Percentiles rank a stretch among this genome's conserved stretches.
Evolutionary conservation across 306 rosid genomes (phyloP).

Genomic region (Chamaecrista fasciculata): DNA sequence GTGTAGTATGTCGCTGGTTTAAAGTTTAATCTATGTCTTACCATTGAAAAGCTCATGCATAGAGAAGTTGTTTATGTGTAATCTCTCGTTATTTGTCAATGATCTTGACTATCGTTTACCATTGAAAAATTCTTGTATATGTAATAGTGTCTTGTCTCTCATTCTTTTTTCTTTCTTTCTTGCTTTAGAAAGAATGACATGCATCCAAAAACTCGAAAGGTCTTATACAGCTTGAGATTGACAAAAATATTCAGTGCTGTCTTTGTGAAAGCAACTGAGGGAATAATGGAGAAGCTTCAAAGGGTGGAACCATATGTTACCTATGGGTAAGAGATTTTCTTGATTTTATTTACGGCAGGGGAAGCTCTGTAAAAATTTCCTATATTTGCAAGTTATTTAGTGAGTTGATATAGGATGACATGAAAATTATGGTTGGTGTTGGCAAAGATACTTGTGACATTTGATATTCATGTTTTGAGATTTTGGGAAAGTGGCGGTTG

Average conservation of each 20-base stretch:
- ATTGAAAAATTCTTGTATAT: not conserved
- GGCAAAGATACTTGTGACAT: not conserved
- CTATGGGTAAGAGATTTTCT: conserved; percentile 59
- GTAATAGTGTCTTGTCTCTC: not conserved
- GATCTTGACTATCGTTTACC: not conserved
- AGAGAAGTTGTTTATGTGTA: not conserved
- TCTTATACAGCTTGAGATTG: conserved; percentile 53
- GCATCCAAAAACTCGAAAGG: conserved; percentile 70
- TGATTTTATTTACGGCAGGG: not conserved
- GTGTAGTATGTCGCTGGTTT: not conserved
- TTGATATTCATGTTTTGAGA: no score
- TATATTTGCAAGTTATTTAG: not conserved
- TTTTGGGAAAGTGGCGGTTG: not conserved
- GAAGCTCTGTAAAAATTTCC: not conserved
- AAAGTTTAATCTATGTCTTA: not conserved
- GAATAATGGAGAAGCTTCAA: conserved; percentile 54
- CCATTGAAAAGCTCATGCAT: not conserved
- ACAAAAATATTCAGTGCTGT: conserved; percentile 66
- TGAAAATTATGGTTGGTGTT: not conserved
- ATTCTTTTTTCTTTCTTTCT: not conserved
- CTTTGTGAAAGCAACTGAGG: conserved; percentile 61
- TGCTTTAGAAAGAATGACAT: conserved; percentile 71
- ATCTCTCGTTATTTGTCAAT: not conserved
- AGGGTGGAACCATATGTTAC: conserved; percentile 87
- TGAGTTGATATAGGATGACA: not conserved